phyloP scores from a whole-genome alignment of 148 eudicot genomes.

The Simmondsia chinensis region DNA sequence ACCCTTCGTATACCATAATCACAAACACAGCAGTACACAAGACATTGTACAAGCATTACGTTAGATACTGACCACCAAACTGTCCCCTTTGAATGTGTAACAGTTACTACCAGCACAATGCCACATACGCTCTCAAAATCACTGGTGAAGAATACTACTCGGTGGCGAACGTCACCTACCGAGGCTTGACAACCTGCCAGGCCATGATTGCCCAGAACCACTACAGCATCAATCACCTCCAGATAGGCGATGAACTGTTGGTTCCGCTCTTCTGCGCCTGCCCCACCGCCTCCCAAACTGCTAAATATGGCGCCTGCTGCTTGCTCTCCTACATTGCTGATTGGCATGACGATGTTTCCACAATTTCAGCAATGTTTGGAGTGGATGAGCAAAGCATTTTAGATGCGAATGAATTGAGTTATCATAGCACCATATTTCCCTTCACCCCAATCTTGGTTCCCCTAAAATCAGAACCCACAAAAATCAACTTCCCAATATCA shows the following conservation, averaged over 20 bases:
- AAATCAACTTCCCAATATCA: constrained; percentile 12
- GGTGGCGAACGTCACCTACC: constrained; percentile 43
- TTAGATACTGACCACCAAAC: too few species aligned
- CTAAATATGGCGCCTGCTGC: constrained; percentile 22
- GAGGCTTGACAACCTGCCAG: constrained; percentile 58
- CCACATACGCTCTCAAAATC: constrained; percentile 26
- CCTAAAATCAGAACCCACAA: constrained; percentile 28
- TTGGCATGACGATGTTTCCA: constrained; percentile 17
- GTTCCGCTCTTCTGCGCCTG: constrained; percentile 78
- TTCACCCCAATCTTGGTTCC: constrained; percentile 57
- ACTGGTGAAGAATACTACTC: constrained; percentile 34
- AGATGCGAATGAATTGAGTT: constrained; percentile 42
- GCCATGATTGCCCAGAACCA: constrained; percentile 39
- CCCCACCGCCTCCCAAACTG: constrained; percentile 38
- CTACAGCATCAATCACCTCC: not conserved
- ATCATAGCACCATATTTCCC: constrained; percentile 26
- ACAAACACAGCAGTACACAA: too few species aligned
- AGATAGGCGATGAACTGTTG: constrained; percentile 3
- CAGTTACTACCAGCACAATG: constrained; percentile 54
- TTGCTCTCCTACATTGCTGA: constrained; percentile 37
- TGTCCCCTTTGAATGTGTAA: too few species aligned
- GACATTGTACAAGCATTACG: too few species aligned
- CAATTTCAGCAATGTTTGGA: constrained; percentile 31
- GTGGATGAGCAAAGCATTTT: constrained; percentile 19
- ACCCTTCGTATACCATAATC: too few species aligned